phyloP scores from a whole-genome alignment of 345 rosid species.

The Acer yangbiense region DNA sequence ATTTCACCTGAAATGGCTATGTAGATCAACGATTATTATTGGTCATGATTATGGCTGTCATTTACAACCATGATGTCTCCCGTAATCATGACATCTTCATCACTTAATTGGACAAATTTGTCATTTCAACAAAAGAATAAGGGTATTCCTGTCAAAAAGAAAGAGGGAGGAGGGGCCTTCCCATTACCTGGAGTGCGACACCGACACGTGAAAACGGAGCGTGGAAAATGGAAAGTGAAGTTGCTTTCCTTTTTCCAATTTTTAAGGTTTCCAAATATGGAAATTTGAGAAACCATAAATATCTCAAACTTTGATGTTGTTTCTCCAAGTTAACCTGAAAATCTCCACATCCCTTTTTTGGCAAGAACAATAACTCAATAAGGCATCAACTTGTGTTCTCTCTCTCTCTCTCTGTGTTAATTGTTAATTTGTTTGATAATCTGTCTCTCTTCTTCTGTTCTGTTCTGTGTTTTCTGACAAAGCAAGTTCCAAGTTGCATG shows the following conservation, averaged over 20 bases:
- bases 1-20: neutral
- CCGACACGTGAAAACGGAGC: constrained; percentile 12
- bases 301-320: constrained; percentile 8
- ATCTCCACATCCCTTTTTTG: neutral
- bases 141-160: neutral
- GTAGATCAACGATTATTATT: neutral
- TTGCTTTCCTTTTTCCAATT: constrained; percentile 2
- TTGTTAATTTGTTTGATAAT: too few species aligned
- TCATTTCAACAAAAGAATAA: neutral
- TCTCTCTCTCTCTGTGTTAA: too few species aligned
- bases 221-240: constrained; percentile 17
- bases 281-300: constrained; percentile 9
- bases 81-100: constrained; percentile 3
- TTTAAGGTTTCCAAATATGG: constrained; percentile 48
- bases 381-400: neutral
- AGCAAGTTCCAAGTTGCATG: constrained; percentile 28
- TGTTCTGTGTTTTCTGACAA: constrained; percentile 23
- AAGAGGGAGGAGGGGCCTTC: neutral
- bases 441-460: neutral
- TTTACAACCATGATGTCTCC: neutral
- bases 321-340: neutral
- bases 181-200: neutral
- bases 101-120: neutral
- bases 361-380: constrained; percentile 5
- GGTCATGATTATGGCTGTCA: neutral